Evolutionary conservation across 306 rosid genomes (phyloP).

Genomic region (barrel medic (Medicago truncatula)): DNA sequence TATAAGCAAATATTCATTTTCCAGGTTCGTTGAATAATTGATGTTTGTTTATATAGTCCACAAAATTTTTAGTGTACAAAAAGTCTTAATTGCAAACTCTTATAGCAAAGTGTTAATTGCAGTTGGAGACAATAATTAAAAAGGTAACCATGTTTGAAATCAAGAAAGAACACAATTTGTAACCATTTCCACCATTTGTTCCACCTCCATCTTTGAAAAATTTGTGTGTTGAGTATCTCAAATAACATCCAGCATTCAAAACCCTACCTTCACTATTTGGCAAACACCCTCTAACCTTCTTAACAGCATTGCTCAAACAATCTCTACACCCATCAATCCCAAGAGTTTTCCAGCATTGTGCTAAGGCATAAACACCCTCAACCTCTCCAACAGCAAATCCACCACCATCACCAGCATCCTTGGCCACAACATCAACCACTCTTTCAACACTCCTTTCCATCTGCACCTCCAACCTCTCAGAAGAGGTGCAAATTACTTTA

Average conservation of each 20-base stretch:
- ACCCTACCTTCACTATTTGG: slow-evolving; percentile 72
- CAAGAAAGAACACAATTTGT: background rate
- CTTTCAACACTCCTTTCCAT: slow-evolving; percentile 38
- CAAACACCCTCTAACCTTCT: slow-evolving; percentile 50
- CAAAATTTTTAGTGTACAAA: too few species aligned
- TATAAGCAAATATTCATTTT: too few species aligned
- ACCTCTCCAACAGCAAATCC: slow-evolving; percentile 61
- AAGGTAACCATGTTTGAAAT: background rate
- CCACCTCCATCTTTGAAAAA: slow-evolving; percentile 50
- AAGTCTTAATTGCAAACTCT: background rate
- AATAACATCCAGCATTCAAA: slow-evolving; percentile 83
- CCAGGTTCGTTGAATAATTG: too few species aligned
- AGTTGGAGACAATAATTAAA: background rate
- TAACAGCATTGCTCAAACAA: slow-evolving; percentile 68
- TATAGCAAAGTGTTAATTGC: background rate
- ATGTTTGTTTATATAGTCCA: too few species aligned
- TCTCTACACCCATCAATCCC: slow-evolving; percentile 52
- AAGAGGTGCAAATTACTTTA: slow-evolving; percentile 54
- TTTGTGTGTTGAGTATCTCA: slow-evolving; percentile 73
- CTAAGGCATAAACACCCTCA: slow-evolving; percentile 68
- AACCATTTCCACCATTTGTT: slow-evolving; percentile 42
- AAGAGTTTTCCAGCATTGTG: slow-evolving; percentile 82
- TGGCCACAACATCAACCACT: slow-evolving; percentile 48
- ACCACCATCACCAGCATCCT: slow-evolving; percentile 45
- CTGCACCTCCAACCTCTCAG: slow-evolving; percentile 18